These are phyloP conservation scores for Ogataea allantospora DNA, from an alignment of 805 yeast species.

Conservation along the genomic window DNA sequence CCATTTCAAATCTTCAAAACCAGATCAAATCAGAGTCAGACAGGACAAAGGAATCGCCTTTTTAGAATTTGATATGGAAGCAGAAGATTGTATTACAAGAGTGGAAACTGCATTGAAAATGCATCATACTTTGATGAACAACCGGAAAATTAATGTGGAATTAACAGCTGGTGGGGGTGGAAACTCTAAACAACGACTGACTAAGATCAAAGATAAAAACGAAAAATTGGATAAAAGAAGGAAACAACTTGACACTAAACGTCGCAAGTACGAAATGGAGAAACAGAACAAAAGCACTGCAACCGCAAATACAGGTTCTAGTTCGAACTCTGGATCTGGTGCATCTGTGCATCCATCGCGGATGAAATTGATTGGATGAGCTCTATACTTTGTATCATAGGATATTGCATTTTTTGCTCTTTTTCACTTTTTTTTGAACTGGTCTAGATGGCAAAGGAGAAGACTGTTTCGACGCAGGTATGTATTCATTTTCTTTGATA, in stretches of 20 bases:
- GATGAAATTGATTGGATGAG: slow-evolving; percentile 44
- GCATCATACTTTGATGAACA: slow-evolving; percentile 71
- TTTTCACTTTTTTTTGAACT: slow-evolving; percentile 33
- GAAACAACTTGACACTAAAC: slow-evolving; percentile 23
- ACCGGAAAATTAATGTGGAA: slow-evolving; percentile 88
- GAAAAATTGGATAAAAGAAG: slow-evolving; percentile 71
- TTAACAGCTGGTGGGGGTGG: slow-evolving; percentile 99
- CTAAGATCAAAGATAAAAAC: slow-evolving; percentile 78
- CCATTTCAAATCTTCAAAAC: slow-evolving; percentile 74
- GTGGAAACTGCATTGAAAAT: slow-evolving; percentile 83
- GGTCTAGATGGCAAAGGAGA: slow-evolving; percentile 6
- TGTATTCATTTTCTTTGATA: slow-evolving; percentile 7
- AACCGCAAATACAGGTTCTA: neutral
- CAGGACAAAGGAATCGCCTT: slow-evolving; percentile 89
- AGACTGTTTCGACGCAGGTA: slow-evolving; percentile 1
- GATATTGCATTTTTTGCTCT: slow-evolving; percentile 49
- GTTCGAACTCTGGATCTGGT: slow-evolving; percentile 21
- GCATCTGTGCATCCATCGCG: slow-evolving; percentile 64
- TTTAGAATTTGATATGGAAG: slow-evolving; percentile 67
- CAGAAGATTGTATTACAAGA: slow-evolving; percentile 64
- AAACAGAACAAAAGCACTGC: slow-evolving; percentile 19
- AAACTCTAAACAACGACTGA: slow-evolving; percentile 63
- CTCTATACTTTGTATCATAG: slow-evolving; percentile 29
- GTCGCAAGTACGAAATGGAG: slow-evolving; percentile 52
- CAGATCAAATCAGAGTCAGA: slow-evolving; percentile 76